Base-by-base conservation (phyloP, 2,329 filamentous ascomycete genomes). In the Fusarium marasasianum region DNA sequence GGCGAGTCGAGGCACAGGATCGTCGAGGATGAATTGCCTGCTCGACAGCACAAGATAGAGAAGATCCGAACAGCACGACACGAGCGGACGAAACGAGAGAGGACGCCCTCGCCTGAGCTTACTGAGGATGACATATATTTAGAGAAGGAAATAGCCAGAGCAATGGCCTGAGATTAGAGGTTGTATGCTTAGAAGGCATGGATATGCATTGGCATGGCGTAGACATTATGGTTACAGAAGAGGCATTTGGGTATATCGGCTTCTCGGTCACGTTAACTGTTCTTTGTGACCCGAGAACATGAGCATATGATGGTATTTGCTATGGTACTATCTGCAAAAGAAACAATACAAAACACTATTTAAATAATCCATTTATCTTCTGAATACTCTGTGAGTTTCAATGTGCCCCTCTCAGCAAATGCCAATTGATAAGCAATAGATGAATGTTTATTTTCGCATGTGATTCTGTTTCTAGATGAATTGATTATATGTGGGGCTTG, bases 71-170 rank as follows among this genome's bases (percentile, higher is more conserved):
- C 24, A 45, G 60, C 58, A 41, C 35, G 43, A 56, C 48, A 65
- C 7, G 62, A 66, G 50, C 75, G 44, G 31, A 38, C 38, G 24
- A 62, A 47, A 37, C 55, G 53, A 55, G 73, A 68, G 45, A 69
- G 41, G 24, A 54, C 57, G 14, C 56, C 64, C 9, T 65, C 63
- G 18, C 35, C 57, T 8, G 74, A 75, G 51, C 11, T 51, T n/a
- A 58, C 43, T 26, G 66, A 73, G 26, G 65, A 74, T 40, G 67
- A 66, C 9, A 61, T 71, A 17, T 73, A 73, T 35, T 47, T 75
- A 48, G 59, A 72, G 50, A 77, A 66, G 33, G 68, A 78, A 48
- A 68, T 71, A 41, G 66, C 74, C 18, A 64, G 65, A 29, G 74
- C 74, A 58, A 77, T 76, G 33, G 76, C 66, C 60, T 77, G 57